Base-by-base conservation (phyloP, 768 basidiomycete species). In the Coprinopsis strossmayeri region DNA sequence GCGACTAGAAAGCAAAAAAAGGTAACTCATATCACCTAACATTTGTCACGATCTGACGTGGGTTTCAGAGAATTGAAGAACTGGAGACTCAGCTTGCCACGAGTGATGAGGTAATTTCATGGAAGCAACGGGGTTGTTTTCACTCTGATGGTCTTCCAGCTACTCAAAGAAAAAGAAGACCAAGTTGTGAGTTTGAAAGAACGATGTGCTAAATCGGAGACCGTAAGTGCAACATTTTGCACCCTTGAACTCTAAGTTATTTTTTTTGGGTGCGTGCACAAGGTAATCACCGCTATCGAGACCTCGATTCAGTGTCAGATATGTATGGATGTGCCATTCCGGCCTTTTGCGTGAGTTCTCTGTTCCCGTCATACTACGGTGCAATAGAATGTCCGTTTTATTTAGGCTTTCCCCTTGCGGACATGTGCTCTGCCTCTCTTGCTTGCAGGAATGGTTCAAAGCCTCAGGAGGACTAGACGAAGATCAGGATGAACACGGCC, bases 401-500 rank as follows among this genome's bases (percentile, higher is more conserved):
- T 13, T 32, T 45, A 87, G 86, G 1, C 69, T 88, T 37, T 75
- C 83, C 1, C 87, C 87, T 0, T 89, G 87, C 56, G 87, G 87
- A 1, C 87, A 89, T 55, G 74, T 85, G n/a, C 68, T 85, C n/a
- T 89, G 87, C 49, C 71, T 84, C 23, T 55, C 58, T 2, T 89
- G 87, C 55, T 75, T 89, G 7, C 82, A 85, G 61, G 79, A 82
- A 55, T 89, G 87, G 87, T 89, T 89, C 65, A 76, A 78, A 50
- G 74, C 78, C 45, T 83, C 84, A 2, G 84, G 85, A 1, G 59
- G 69, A 0, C 53, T 56, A 11, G 51, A 59, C 3, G 70, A 74
- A 18, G 71, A 71, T 45, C 65, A 71, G 37, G 56, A 61, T 10
- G 67, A 70, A 13, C 65, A 71, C 17, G 66, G 72, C 43, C 62